Conservation (phyloP, 2,329 filamentous ascomycete genomes). For the Microsporum audouinii region DNA sequence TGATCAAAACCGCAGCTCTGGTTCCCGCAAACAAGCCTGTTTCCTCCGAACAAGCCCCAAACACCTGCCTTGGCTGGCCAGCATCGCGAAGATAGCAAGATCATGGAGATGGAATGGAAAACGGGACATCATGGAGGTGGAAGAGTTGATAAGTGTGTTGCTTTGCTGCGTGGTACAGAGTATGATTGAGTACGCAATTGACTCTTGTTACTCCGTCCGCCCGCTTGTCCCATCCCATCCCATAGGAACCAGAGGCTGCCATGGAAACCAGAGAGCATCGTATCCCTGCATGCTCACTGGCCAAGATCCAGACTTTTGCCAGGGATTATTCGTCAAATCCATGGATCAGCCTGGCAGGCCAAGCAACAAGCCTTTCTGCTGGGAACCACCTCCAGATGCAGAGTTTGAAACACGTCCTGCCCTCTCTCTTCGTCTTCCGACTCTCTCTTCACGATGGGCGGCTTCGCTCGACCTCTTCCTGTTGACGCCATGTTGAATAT, state of each 20-base stretch:
- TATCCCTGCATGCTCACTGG: background rate
- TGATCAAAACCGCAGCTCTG: background rate
- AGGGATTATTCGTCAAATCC: background rate
- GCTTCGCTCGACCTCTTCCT: background rate
- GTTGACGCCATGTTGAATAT: no score
- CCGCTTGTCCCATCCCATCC: no score
- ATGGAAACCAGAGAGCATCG: background rate
- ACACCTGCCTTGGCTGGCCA: no score
- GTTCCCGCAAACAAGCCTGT: background rate
- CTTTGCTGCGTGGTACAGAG: no score
- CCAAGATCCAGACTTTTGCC: background rate
- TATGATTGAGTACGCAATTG: no score
- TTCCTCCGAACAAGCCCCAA: background rate
- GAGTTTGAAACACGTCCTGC: conserved; percentile 1
- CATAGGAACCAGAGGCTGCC: no score
- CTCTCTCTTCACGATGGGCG: background rate
- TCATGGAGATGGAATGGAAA: no score
- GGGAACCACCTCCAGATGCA: background rate
- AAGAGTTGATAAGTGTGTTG: no score
- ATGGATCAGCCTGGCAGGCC: background rate
- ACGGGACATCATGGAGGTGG: no score
- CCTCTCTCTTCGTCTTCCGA: background rate
- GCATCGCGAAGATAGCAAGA: no score
- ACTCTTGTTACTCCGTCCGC: no score
- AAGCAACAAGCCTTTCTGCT: background rate